A percentile compares a stretch with the other conserved stretches of the same genome.
phyloP scores from a whole-genome alignment of 73 alveolate genomes.

The Diophrys appendiculata region DNA sequence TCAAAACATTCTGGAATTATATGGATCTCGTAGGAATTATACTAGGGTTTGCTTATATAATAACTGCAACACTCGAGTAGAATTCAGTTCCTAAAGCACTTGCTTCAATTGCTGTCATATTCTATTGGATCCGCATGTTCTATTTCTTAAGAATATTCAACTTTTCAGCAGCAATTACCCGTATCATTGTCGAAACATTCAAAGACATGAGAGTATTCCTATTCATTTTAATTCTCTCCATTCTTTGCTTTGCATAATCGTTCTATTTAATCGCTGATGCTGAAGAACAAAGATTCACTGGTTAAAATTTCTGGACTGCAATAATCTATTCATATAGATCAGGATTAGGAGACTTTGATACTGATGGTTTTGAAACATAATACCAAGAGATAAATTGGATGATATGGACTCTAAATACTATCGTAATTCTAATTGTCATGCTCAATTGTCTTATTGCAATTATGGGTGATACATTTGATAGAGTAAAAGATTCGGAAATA shows the following conservation, averaged over 20 bases:
- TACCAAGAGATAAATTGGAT: neutral
- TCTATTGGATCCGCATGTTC: neutral
- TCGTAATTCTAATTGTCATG: constrained; percentile 35
- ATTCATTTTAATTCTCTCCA: constrained; percentile 28
- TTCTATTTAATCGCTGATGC: constrained; percentile 12
- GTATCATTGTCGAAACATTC: constrained; percentile 28
- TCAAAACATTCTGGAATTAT: neutral
- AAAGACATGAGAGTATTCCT: constrained; percentile 40
- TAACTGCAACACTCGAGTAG: no score
- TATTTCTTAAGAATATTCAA: neutral
- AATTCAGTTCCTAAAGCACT: no score
- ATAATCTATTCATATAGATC: constrained; percentile 20
- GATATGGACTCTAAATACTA: constrained; percentile 25
- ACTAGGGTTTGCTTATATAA: no score
- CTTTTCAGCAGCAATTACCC: neutral
- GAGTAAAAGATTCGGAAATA: no score
- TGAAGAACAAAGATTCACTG: constrained; percentile 1
- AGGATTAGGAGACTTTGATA: constrained; percentile 46
- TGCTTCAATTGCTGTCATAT: neutral
- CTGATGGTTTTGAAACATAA: constrained; percentile 7
- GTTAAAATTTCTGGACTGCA: neutral
- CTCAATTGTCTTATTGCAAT: constrained; percentile 47
- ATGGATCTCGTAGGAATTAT: no score
- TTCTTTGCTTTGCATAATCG: constrained; percentile 29
- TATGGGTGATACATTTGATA: no score